These are phyloP conservation scores for Sonneratia alba DNA, from an alignment of 345 rosid species.

Conservation along the genomic window DNA sequence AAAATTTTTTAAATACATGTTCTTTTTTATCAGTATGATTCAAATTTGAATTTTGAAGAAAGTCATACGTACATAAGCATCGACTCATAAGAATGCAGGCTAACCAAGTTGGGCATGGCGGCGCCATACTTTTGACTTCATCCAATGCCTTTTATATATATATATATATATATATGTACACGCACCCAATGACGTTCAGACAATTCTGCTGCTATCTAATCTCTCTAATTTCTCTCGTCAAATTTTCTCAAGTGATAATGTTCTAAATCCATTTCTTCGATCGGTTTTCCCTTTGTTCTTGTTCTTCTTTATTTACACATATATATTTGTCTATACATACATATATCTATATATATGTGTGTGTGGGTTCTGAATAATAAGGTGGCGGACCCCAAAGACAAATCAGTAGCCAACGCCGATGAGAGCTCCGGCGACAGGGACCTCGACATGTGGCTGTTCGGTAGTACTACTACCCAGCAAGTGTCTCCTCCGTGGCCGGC, in stretches of 20 bases:
- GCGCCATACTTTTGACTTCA: background rate
- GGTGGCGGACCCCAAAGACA: background rate
- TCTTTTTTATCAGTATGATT: no score
- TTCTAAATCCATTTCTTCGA: background rate
- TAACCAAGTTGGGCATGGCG: background rate
- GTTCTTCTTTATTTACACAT: background rate
- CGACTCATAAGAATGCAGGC: background rate
- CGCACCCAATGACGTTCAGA: background rate
- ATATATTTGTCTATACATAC: no score
- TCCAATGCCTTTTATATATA: background rate
- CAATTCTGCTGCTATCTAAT: background rate
- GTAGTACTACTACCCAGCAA: background rate
- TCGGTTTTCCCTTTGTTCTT: background rate
- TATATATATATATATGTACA: background rate
- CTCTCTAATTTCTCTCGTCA: background rate
- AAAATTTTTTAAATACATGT: no score
- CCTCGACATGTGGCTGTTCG: constrained; percentile 1
- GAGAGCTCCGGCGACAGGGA: background rate
- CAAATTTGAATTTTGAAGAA: no score
- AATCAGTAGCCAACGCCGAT: background rate
- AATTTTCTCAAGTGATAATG: background rate
- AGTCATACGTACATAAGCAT: no score
- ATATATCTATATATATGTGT: background rate
- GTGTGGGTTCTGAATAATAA: background rate
- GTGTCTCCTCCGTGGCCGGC: background rate